Conservation (phyloP, 2,329 filamentous ascomycete genomes). For the Exophiala bonariae region DNA sequence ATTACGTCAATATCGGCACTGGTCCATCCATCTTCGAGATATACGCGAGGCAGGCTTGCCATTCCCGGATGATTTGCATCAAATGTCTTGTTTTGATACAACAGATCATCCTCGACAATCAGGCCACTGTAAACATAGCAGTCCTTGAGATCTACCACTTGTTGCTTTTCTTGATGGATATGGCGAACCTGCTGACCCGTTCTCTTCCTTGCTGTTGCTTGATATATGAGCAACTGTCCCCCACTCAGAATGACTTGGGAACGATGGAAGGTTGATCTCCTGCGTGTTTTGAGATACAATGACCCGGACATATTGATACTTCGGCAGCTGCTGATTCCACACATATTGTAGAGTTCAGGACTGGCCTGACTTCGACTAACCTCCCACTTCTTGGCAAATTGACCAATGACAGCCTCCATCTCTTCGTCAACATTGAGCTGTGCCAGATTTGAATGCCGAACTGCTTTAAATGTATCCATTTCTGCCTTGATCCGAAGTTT, state of each 20-base stretch:
- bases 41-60: constrained; percentile 24
- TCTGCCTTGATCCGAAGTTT: constrained; percentile 57
- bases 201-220: constrained; percentile 55
- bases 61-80: constrained; percentile 29
- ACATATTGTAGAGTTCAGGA: constrained; percentile 66
- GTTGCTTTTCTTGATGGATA: constrained; percentile 63
- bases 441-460: constrained; percentile 59
- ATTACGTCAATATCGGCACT: constrained; percentile 30
- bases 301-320: constrained; percentile 62
- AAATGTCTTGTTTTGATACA: constrained; percentile 38
- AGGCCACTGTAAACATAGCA: constrained; percentile 68
- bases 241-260: constrained; percentile 61
- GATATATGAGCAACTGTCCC: constrained; percentile 63
- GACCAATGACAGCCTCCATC: constrained; percentile 63
- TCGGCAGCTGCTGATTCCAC: constrained; percentile 63
- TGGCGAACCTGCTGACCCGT: constrained; percentile 58
- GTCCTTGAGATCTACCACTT: constrained; percentile 59
- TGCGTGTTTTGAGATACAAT: constrained; percentile 64
- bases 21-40: constrained; percentile 33
- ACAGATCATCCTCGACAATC: constrained; percentile 61
- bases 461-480: constrained; percentile 56
- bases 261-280: constrained; percentile 61
- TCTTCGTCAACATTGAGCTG: constrained; percentile 65
- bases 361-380: constrained; percentile 64
- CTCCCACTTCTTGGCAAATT: constrained; percentile 69